Percentiles rank a stretch among this genome's conserved stretches.
These are phyloP conservation scores for Alternaria solani DNA, from an alignment of 2,329 filamentous ascomycete genomes.

Conservation along the genomic window DNA sequence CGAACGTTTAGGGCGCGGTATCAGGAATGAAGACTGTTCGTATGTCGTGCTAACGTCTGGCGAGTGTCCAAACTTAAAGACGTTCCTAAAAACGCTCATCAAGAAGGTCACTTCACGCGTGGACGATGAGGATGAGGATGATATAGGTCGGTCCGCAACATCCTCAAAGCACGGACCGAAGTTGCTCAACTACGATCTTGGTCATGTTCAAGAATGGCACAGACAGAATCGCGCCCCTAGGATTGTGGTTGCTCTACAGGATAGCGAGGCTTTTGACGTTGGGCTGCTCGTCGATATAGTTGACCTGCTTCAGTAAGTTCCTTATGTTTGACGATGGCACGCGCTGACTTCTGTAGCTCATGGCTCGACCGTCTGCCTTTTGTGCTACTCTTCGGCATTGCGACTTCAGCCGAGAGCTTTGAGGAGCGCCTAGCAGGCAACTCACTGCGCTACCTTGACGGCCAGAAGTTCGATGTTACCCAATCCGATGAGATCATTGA, in stretches of 20 bases:
- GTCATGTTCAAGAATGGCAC: constrained; percentile 70
- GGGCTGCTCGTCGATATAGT: constrained; percentile 75
- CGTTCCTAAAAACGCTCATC: constrained; percentile 75
- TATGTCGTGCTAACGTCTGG: constrained; percentile 74
- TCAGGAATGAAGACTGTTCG: constrained; percentile 57
- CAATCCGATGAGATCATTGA: constrained; percentile 76
- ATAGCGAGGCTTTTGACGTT: constrained; percentile 83
- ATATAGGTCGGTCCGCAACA: constrained; percentile 19
- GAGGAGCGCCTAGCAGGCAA: constrained; percentile 76
- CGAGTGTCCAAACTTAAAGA: constrained; percentile 78
- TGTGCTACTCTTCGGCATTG: constrained; percentile 78
- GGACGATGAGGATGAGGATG: constrained; percentile 64
- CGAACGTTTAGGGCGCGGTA: constrained; percentile 65
- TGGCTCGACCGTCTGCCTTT: constrained; percentile 82
- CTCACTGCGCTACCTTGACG: constrained; percentile 71
- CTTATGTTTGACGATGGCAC: no score
- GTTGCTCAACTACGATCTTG: constrained; percentile 80
- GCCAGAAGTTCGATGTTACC: constrained; percentile 78
- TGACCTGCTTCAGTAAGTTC: constrained; percentile 69
- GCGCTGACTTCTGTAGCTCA: constrained; percentile 54
- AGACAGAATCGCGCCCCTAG: constrained; percentile 62
- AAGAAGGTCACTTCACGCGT: constrained; percentile 66
- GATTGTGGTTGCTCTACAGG: constrained; percentile 77
- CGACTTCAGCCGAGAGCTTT: constrained; percentile 81
- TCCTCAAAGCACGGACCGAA: constrained; percentile 63